Evolutionary conservation across 805 yeast genomes (phyloP).

Genomic region (Wickerhamiella azymoides): DNA sequence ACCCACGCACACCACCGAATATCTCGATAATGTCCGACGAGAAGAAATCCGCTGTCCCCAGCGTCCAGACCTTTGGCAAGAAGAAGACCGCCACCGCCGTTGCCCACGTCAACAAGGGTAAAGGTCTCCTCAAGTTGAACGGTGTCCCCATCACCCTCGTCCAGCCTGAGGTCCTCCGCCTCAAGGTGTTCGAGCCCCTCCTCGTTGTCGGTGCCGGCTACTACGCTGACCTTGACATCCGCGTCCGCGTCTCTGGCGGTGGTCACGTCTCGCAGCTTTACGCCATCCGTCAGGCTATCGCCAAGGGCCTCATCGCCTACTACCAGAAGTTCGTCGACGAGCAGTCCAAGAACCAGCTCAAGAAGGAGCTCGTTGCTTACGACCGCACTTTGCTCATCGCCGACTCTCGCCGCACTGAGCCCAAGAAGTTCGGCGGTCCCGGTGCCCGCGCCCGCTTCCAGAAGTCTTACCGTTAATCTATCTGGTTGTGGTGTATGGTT

Average conservation of each 20-base stretch:
- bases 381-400: constrained; percentile 99
- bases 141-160: constrained; percentile 99
- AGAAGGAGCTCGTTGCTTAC: constrained; percentile 93
- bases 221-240: constrained; percentile 95
- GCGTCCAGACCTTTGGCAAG: constrained; percentile 91
- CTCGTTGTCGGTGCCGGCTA: constrained; percentile 97
- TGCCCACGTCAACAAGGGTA: constrained; percentile 99
- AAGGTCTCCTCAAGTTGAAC: constrained; percentile 97
- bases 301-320: constrained; percentile 99
- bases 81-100: constrained; percentile 99
- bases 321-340: constrained; percentile 99
- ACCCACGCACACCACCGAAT: neutral
- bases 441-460: constrained; percentile 99
- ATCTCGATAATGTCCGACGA: constrained; percentile 11
- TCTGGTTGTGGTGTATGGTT: neutral
- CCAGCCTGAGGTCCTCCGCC: constrained; percentile 97
- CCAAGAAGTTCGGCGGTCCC: constrained; percentile 99
- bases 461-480: constrained; percentile 94
- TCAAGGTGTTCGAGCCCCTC: constrained; percentile 99
- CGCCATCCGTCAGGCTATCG: constrained; percentile 99
- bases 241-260: constrained; percentile 99
- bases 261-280: constrained; percentile 99
- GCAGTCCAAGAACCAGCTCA: constrained; percentile 98
- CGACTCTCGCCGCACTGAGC: constrained; percentile 99
- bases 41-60: constrained; percentile 9